phyloP scores from a whole-genome alignment of 768 basidiomycete genomes.

The Leccinum aurantiacum region DNA sequence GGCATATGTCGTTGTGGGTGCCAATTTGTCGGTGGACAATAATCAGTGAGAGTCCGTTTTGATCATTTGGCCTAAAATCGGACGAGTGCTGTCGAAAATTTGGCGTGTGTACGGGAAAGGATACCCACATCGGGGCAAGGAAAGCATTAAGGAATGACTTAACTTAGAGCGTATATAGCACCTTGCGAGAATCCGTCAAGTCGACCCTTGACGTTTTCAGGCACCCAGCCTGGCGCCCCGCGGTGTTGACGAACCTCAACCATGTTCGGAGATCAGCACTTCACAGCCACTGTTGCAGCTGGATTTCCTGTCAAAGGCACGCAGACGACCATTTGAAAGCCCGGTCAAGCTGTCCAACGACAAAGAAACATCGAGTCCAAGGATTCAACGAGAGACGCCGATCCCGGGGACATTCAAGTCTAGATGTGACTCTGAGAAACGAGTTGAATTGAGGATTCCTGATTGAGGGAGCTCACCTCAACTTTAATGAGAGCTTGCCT shows the following conservation, averaged over 20 bases:
- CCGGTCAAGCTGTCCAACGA: neutral
- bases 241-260: slow-evolving; percentile 3
- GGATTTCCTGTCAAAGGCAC: neutral
- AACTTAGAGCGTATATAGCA: neutral
- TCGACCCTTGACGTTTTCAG: slow-evolving; percentile 4
- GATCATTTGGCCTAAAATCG: slow-evolving; percentile 2
- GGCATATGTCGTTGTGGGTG: neutral
- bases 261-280: neutral
- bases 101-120: slow-evolving; percentile 2
- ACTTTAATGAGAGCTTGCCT: neutral
- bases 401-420: slow-evolving; percentile 4
- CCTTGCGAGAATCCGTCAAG: slow-evolving; percentile 3
- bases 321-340: neutral
- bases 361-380: neutral
- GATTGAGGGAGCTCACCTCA: slow-evolving; percentile 1
- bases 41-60: neutral
- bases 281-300: slow-evolving; percentile 5
- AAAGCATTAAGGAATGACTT: neutral
- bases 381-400: neutral
- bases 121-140: neutral
- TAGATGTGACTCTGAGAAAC: neutral
- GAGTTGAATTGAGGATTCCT: slow-evolving; percentile 2
- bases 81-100: slow-evolving; percentile 2
- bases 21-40: neutral
- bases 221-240: slow-evolving; percentile 5